Evolutionary conservation across 306 rosid genomes (phyloP), one percentile per base, ranked within the genome.

Genomic region (Fragaria nilgerrensis): DNA sequence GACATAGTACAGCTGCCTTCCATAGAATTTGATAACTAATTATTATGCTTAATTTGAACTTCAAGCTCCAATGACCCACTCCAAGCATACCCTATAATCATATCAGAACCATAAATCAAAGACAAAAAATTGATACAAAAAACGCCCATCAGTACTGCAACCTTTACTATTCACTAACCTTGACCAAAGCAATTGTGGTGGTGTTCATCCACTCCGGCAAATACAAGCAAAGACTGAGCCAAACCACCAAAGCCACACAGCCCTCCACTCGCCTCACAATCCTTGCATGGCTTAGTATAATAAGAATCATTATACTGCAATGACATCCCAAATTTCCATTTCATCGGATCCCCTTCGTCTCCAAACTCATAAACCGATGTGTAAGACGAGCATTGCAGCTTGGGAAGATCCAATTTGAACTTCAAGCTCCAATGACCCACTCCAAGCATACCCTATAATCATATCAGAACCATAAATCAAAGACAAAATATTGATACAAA

Each of bases 331-430:
- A 76, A 88, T 37, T 52, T 79, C 91, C 91, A 88, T 69, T 85
- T 85, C 84, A 39, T 85, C 0, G 91, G 87, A 43, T 88, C 84
- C 23, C 91, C 89, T 68, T 83, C 87, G 64, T 85, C 91, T 52
- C 85, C 91, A 59, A 87, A 87, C 55, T 83, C 88, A 12, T 85
- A 88, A 7, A 88, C 44, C 10, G 89, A 81, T 15, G 86, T 56
- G 61, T 85, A 88, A 0, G 89, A 88, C 2, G 91, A 81, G 75
- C 91, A 88, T 8, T 85, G 89, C 17, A 88, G 81, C 83, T 85
- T 88, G 15, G 89, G 91, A 68, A 85, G 89, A 76, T 85, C 87
- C 64, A 88, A 58, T 70, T 84, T 86, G 83, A 86, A 74, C 22
- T 77, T 77, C 32, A 14, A n/a, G 77, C 23, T 71, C 82, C 82